These are phyloP conservation scores for Penicillium coprophilum DNA, from an alignment of 495 filamentous ascomycete species.

Conservation along the genomic window DNA sequence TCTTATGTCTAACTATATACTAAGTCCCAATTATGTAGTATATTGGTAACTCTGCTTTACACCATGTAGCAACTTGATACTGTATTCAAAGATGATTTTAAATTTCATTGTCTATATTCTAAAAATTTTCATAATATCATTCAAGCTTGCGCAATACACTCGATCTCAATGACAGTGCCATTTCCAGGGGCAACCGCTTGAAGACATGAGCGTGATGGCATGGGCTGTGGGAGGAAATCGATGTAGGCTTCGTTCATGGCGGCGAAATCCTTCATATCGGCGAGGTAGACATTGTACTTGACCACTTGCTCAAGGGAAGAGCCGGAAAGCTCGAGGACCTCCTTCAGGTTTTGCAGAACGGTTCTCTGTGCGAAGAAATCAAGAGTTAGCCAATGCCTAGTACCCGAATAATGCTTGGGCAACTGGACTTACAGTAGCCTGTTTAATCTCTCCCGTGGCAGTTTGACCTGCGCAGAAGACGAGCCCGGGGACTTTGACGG, in stretches of 20 bases:
- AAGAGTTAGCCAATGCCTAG: neutral
- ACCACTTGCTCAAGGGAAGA: conserved; percentile 62
- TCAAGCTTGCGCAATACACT: conserved; percentile 38
- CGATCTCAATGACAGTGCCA: conserved; percentile 40
- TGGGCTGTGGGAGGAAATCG: conserved; percentile 39
- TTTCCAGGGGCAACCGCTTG: conserved; percentile 41
- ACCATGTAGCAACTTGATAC: neutral
- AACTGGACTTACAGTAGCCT: conserved; percentile 34
- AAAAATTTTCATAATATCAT: conserved; percentile 6
- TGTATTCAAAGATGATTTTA: neutral
- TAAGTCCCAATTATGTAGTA: neutral
- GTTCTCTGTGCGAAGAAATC: conserved; percentile 15
- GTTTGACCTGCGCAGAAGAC: conserved; percentile 45
- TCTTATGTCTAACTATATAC: neutral
- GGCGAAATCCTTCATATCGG: conserved; percentile 66
- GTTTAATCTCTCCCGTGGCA: conserved; percentile 43
- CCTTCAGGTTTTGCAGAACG: conserved; percentile 58
- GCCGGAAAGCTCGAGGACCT: conserved; percentile 62
- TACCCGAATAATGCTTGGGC: neutral
- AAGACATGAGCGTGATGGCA: conserved; percentile 40
- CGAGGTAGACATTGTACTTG: conserved; percentile 68
- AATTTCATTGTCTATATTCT: conserved; percentile 6
- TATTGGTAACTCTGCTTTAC: neutral
- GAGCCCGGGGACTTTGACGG: conserved; percentile 39
- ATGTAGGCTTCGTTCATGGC: conserved; percentile 61